A percentile compares a stretch with the other conserved stretches of the same genome.
phyloP scores from a whole-genome alignment of 768 basidiomycete genomes.

The Termitomyces heimii region DNA sequence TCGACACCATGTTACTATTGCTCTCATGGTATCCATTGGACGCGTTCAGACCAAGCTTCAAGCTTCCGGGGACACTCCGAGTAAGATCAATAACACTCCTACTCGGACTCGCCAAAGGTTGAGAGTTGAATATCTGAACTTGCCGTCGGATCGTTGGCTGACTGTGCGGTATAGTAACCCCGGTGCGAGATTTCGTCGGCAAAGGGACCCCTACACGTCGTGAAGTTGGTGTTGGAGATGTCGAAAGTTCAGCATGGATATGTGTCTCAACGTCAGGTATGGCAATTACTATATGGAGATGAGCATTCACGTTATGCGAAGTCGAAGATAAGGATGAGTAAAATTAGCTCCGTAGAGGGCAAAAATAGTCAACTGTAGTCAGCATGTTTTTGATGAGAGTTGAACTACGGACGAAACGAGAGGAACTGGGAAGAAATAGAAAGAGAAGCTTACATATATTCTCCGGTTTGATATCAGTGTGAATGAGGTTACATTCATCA shows the following conservation, averaged over 20 bases:
- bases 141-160: slow-evolving; percentile 49
- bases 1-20: slow-evolving; percentile 27
- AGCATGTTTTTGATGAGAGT: slow-evolving; percentile 10
- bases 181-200: slow-evolving; percentile 56
- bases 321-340: slow-evolving; percentile 22
- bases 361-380: slow-evolving; percentile 9
- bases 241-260: slow-evolving; percentile 61
- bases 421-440: slow-evolving; percentile 3
- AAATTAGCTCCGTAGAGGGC: slow-evolving; percentile 17
- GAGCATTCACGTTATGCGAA: slow-evolving; percentile 16
- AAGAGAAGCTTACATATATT: slow-evolving; percentile 69
- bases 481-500: slow-evolving; percentile 87
- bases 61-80: slow-evolving; percentile 19
- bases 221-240: slow-evolving; percentile 67
- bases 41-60: slow-evolving; percentile 21
- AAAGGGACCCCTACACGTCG: slow-evolving; percentile 77
- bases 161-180: slow-evolving; percentile 54
- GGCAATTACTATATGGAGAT: slow-evolving; percentile 59
- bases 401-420: slow-evolving; percentile 6
- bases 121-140: slow-evolving; percentile 80
- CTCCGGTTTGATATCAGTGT: slow-evolving; percentile 94
- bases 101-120: slow-evolving; percentile 62
- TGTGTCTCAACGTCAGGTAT: slow-evolving; percentile 78
- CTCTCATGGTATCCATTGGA: slow-evolving; percentile 25
- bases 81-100: slow-evolving; percentile 26